These are phyloP conservation scores for Rubroboletus pulcherrimus DNA, from an alignment of 768 basidiomycete species.

Conservation along the genomic window DNA sequence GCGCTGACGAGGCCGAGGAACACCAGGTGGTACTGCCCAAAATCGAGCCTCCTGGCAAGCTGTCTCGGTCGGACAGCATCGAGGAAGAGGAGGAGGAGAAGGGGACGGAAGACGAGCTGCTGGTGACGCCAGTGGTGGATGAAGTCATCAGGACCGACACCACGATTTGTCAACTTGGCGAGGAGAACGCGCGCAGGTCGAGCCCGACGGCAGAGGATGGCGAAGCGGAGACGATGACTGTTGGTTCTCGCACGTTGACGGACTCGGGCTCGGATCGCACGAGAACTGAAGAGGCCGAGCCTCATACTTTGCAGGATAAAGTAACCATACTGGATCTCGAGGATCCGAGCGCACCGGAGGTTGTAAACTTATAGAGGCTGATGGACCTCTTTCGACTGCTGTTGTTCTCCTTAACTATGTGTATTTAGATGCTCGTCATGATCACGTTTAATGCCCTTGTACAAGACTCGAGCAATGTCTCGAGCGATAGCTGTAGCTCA, in stretches of 20 bases:
- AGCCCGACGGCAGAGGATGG: constrained; percentile 13
- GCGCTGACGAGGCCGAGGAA: constrained; percentile 7
- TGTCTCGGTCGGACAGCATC: constrained; percentile 31
- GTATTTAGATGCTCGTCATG: constrained; percentile 20
- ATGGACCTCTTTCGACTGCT: neutral
- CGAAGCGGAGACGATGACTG: constrained; percentile 20
- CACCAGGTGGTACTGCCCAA: constrained; percentile 16
- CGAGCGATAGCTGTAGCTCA: no score
- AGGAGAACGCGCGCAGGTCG: constrained; percentile 1
- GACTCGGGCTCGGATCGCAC: constrained; percentile 30
- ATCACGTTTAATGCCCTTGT: constrained; percentile 2
- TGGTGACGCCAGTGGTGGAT: neutral
- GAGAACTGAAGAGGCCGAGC: constrained; percentile 22
- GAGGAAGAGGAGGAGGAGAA: constrained; percentile 31
- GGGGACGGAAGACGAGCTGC: constrained; percentile 8
- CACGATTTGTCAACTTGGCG: neutral
- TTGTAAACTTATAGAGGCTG: constrained; percentile 14
- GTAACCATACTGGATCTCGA: constrained; percentile 25
- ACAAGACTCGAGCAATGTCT: neutral
- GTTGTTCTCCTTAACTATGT: constrained; percentile 20
- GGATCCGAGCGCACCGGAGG: constrained; percentile 14
- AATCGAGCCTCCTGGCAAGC: constrained; percentile 22
- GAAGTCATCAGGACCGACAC: neutral
- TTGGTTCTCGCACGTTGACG: constrained; percentile 24
- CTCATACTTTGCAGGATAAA: constrained; percentile 27